A percentile compares a stretch with the other conserved stretches of the same genome.
phyloP scores from a whole-genome alignment of 768 basidiomycete genomes.

The Leccinum pellstonianum region DNA sequence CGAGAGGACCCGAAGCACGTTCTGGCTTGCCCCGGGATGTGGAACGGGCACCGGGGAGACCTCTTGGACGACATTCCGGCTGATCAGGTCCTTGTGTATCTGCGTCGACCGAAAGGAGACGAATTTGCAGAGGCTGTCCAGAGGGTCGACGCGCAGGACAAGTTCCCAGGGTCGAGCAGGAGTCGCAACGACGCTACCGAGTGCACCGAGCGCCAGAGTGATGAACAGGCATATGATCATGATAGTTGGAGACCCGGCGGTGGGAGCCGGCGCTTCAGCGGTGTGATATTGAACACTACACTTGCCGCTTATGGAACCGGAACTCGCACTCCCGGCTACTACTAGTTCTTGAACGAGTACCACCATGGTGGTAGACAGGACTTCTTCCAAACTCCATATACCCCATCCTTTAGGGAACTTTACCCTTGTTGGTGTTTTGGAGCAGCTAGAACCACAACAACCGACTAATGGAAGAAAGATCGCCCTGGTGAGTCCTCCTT shows the following conservation, averaged over 20 bases:
- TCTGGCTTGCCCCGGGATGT: slow-evolving; percentile 1
- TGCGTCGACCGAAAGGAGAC: slow-evolving; percentile 22
- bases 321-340: neutral
- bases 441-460: slow-evolving; percentile 52
- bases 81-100: slow-evolving; percentile 20
- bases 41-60: slow-evolving; percentile 14
- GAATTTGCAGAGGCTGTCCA: slow-evolving; percentile 16
- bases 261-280: neutral
- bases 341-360: slow-evolving; percentile 8
- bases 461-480: slow-evolving; percentile 59
- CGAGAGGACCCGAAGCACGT: slow-evolving; percentile 22
- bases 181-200: slow-evolving; percentile 5
- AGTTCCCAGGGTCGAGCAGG: slow-evolving; percentile 70
- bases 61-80: slow-evolving; percentile 10
- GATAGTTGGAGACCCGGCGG: neutral
- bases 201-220: slow-evolving; percentile 1
- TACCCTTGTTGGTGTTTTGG: slow-evolving; percentile 57
- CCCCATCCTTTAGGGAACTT: slow-evolving; percentile 48
- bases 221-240: slow-evolving; percentile 18
- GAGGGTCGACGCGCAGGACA: slow-evolving; percentile 18
- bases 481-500: slow-evolving; percentile 52
- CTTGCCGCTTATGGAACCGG: slow-evolving; percentile 27
- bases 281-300: slow-evolving; percentile 17
- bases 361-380: slow-evolving; percentile 23
- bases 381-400: slow-evolving; percentile 52